A percentile compares a stretch with the other conserved stretches of the same genome.
Conservation (phyloP, 129 eudicot genomes). For the Smallanthus sonchifolius region DNA sequence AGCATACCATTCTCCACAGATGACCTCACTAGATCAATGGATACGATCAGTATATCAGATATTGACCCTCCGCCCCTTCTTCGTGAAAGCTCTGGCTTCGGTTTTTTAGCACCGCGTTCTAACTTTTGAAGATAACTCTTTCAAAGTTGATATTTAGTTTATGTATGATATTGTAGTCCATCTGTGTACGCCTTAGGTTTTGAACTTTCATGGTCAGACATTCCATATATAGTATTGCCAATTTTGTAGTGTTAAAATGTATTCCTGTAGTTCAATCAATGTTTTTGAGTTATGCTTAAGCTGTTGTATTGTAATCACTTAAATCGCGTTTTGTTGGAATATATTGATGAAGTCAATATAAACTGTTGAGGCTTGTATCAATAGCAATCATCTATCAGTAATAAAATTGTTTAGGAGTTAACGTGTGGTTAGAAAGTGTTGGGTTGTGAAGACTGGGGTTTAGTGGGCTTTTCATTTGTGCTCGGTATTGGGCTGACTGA, state of each 20-base stretch:
- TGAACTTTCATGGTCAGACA: neutral
- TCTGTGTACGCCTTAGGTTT: conserved; percentile 17
- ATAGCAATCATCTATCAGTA: too few species aligned
- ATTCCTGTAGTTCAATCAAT: neutral
- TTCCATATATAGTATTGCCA: conserved; percentile 10
- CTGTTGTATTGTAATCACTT: neutral
- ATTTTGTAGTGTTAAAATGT: conserved; percentile 18
- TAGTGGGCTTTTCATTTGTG: too few species aligned
- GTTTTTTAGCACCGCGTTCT: conserved; percentile 44
- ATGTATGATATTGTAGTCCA: neutral
- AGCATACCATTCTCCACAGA: conserved; percentile 95
- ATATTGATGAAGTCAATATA: too few species aligned
- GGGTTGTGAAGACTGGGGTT: too few species aligned
- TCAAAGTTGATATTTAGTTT: conserved; percentile 11
- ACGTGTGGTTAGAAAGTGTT: too few species aligned
- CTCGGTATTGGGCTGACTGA: too few species aligned
- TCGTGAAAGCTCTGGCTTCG: conserved; percentile 67
- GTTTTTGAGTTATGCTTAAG: neutral
- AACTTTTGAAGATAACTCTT: conserved; percentile 22
- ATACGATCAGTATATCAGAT: conserved; percentile 57
- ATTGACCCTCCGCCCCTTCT: conserved; percentile 91
- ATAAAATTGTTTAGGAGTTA: too few species aligned
- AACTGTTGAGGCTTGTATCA: too few species aligned
- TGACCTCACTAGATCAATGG: conserved; percentile 84
- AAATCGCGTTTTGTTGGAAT: too few species aligned